Evolutionary conservation across 139 green algal genomes (phyloP), one percentile per base, ranked within the genome.

Genomic region (Coelastrella sp.): DNA sequence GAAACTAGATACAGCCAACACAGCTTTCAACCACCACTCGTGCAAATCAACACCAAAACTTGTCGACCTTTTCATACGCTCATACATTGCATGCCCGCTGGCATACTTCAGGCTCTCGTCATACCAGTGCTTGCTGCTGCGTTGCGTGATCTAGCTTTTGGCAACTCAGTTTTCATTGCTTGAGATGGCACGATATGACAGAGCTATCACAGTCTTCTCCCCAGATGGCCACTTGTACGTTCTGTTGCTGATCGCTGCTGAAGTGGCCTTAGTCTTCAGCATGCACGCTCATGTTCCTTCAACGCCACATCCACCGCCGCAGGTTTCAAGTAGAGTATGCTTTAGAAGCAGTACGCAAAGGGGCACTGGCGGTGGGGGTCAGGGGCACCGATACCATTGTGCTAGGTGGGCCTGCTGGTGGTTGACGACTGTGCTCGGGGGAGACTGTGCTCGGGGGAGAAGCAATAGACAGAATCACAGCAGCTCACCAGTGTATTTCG

Each of bases 201-300:
- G 98, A 68, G 98, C 98, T 49, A 99, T 99, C 93, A 99, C 98
- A 6, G 98, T 99, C 12, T 99, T 99, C 93, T 98, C 93, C 6
- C 98, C 98, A 8, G 98, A 99, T 92, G 98, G 97, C 5, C 97
- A 99, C 87, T 92, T 99, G 91, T 98, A 80, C 90, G 94, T 92
- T 81, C 25, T 76, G 82, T 7, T 84, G 9, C n/a, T 68, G 82
- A 87, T 61, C 20, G 25, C 65, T 78, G 65, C 17, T 84, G 63
- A 6, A 6, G 35, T 59, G 79, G 57, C 7, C 15, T 11, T 90
- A 24, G 59, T 84, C 7, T 56, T 65, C 12, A 24, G 35, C 8
- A 87, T 74, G 74, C 22, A 20, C 0, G 7, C 58, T 49, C 63
- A 70, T 87, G 6, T 19, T 57, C 5, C 15, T 76, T 27, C 68